Conservation (phyloP, 805 yeast species). For the Kuraishia piskuri region DNA sequence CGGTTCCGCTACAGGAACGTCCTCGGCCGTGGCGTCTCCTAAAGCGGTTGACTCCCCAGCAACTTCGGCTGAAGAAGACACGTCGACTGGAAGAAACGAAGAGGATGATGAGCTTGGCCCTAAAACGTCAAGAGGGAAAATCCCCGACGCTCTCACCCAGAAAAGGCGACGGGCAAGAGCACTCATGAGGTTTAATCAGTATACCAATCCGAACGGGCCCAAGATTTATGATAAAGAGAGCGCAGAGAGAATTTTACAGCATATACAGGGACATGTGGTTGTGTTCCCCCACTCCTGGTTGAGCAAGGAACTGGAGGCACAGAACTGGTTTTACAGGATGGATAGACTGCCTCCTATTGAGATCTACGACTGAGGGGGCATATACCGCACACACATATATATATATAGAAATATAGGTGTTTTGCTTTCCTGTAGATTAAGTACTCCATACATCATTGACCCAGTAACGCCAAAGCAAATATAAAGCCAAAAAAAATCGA, state of each 20-base stretch:
- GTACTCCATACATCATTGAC: no score
- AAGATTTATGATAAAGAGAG: slow-evolving; percentile 52
- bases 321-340: slow-evolving; percentile 92
- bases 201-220: neutral
- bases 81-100: neutral
- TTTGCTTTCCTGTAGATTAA: no score
- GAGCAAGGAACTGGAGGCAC: slow-evolving; percentile 74
- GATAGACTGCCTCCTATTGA: slow-evolving; percentile 95
- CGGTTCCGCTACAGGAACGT: neutral
- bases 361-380: slow-evolving; percentile 55
- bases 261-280: slow-evolving; percentile 81
- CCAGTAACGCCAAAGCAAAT: no score
- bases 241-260: slow-evolving; percentile 63
- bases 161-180: neutral
- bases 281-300: slow-evolving; percentile 93
- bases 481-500: no score
- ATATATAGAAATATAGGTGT: neutral
- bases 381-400: no score
- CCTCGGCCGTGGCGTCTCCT: neutral
- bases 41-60: neutral
- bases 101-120: neutral
- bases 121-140: neutral
- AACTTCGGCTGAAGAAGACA: neutral
- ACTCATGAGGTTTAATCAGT: neutral
- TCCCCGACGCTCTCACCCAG: neutral